These are phyloP conservation scores for Nigrospora sphaerica DNA, from an alignment of 2,329 filamentous ascomycete species.

Conservation along the genomic window DNA sequence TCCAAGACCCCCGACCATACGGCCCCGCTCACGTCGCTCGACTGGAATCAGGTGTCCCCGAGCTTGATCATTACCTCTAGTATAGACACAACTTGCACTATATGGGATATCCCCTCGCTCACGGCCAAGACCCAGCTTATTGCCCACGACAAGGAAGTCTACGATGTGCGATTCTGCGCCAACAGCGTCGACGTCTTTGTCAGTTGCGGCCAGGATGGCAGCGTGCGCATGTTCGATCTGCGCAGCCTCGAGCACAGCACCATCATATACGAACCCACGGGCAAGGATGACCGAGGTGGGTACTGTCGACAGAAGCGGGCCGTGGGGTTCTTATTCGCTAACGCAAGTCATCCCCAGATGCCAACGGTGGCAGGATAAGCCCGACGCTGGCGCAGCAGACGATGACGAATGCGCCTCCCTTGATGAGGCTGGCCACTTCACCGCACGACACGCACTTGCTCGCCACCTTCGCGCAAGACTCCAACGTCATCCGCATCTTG, in stretches of 20 bases:
- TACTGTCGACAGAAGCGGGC: not conserved
- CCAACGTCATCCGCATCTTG: conserved; percentile 84
- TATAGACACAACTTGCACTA: conserved; percentile 98
- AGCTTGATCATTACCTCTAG: conserved; percentile 98
- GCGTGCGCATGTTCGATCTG: conserved; percentile 97
- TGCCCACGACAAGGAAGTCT: conserved; percentile 98
- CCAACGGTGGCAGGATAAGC: conserved; percentile 58
- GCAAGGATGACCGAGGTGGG: conserved; percentile 68
- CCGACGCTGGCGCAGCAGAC: conserved; percentile 72
- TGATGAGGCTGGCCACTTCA: conserved; percentile 78
- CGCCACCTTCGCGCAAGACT: conserved; percentile 95
- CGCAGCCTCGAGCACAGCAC: conserved; percentile 95
- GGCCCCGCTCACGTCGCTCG: conserved; percentile 87
- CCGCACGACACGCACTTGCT: conserved; percentile 93
- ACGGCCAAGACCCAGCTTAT: conserved; percentile 98
- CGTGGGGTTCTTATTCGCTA: not conserved
- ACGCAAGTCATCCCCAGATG: conserved; percentile 27
- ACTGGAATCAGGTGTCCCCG: conserved; percentile 96
- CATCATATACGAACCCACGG: conserved; percentile 96
- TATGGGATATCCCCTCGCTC: conserved; percentile 97
- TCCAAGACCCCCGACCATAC: conserved; percentile 98
- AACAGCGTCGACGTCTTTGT: conserved; percentile 99
- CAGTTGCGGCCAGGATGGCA: conserved; percentile 93
- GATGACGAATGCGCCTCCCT: conserved; percentile 67
- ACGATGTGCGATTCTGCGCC: conserved; percentile 95